phyloP scores from a whole-genome alignment of 768 basidiomycete genomes.

The Tricholomella constricta region DNA sequence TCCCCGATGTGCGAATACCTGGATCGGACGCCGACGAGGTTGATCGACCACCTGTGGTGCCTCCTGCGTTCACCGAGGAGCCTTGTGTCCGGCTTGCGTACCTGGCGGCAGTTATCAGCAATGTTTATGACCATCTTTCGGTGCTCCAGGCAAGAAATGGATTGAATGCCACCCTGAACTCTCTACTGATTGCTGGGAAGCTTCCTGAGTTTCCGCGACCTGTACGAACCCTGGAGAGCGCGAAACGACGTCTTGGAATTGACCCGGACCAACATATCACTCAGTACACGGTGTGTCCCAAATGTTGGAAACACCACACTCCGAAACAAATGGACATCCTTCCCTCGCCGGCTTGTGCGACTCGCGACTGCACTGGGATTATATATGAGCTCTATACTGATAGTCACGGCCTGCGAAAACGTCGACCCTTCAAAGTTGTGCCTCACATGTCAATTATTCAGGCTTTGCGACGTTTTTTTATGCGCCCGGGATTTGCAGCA shows the following conservation, averaged over 20 bases:
- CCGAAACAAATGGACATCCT: not conserved
- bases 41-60: not conserved
- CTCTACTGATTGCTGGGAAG: not conserved
- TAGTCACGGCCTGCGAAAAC: not conserved
- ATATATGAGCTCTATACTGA: not conserved
- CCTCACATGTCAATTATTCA: constrained; percentile 1
- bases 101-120: not conserved
- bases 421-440: not conserved
- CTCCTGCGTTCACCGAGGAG: not conserved
- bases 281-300: not conserved
- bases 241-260: not conserved
- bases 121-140: not conserved
- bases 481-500: constrained; percentile 4
- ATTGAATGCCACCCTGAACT: not conserved
- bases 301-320: constrained; percentile 7
- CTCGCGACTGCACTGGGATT: not conserved
- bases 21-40: not conserved
- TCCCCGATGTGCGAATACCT: not conserved
- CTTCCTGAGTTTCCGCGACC: not conserved
- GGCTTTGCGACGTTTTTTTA: not conserved
- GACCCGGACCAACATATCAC: constrained; percentile 1
- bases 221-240: constrained; percentile 1
- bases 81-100: not conserved
- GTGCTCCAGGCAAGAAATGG: not conserved
- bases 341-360: not conserved